These are phyloP conservation scores for Pezicula neosporulosa DNA, from an alignment of 2,329 filamentous ascomycete genomes.

Conservation along the genomic window DNA sequence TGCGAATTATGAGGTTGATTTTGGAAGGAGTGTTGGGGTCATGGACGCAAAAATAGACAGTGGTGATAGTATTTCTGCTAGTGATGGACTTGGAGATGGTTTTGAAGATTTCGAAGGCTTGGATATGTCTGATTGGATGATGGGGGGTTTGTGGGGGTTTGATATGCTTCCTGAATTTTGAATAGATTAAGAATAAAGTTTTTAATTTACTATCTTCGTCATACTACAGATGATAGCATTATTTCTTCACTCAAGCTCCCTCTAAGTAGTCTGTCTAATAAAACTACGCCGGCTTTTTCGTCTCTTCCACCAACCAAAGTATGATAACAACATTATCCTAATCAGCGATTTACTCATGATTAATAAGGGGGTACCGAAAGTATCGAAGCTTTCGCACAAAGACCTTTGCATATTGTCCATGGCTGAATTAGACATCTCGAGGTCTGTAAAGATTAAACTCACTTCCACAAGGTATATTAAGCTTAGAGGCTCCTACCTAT, in stretches of 20 bases:
- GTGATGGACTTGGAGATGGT: too few species aligned
- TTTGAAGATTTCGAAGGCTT: too few species aligned
- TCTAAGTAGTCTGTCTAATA: background rate
- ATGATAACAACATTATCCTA: conserved; percentile 4
- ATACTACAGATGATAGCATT: background rate
- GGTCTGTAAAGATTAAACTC: conserved; percentile 11
- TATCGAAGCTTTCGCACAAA: conserved; percentile 8
- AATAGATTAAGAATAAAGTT: too few species aligned
- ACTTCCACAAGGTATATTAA: conserved; percentile 14
- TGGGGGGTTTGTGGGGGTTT: too few species aligned
- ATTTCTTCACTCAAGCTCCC: background rate
- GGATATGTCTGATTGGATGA: too few species aligned
- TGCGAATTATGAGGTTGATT: too few species aligned
- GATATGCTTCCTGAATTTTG: too few species aligned
- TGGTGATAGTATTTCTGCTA: too few species aligned
- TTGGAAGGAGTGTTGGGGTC: too few species aligned
- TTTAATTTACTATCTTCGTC: background rate
- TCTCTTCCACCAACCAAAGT: conserved; percentile 6
- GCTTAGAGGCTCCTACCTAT: conserved; percentile 7
- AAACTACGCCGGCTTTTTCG: background rate
- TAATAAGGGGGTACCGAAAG: conserved; percentile 6
- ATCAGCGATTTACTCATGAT: conserved; percentile 10
- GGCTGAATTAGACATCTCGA: background rate
- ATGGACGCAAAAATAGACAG: too few species aligned
- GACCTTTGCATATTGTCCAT: conserved; percentile 13